phyloP scores from a whole-genome alignment of 768 basidiomycete species.

The Nevesoporus exiguus region DNA sequence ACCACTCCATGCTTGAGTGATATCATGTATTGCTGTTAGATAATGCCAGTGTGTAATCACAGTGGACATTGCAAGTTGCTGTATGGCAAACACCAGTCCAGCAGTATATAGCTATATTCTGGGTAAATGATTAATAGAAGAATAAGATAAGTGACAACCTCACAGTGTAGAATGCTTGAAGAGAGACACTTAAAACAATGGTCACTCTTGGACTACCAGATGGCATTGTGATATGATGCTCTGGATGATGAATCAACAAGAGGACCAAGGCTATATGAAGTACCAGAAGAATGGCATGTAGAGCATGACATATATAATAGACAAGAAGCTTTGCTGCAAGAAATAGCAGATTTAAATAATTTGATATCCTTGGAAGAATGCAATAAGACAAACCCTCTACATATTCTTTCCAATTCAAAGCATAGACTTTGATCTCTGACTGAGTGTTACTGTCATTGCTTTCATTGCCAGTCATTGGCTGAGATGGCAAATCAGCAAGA shows the following conservation, averaged over 20 bases:
- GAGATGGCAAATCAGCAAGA: not conserved
- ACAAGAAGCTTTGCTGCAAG: not conserved
- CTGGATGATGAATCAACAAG: not conserved
- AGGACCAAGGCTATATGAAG: not conserved
- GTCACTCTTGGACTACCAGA: not conserved
- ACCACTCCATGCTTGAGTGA: constrained; percentile 20
- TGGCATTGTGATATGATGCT: not conserved
- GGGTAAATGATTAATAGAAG: too few relatives aligned
- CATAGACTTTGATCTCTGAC: too few relatives aligned
- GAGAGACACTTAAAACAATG: not conserved
- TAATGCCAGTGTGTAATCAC: constrained; percentile 6
- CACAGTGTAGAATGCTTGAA: not conserved
- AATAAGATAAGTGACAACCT: not conserved
- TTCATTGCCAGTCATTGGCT: not conserved
- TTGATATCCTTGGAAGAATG: not conserved
- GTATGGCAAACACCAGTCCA: constrained; percentile 19
- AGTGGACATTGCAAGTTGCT: constrained; percentile 15
- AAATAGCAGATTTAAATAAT: not conserved
- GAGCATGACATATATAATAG: not conserved
- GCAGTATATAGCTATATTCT: constrained; percentile 13
- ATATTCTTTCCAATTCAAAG: not conserved
- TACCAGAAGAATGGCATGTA: not conserved
- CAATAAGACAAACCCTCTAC: not conserved
- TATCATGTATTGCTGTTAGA: constrained; percentile 21
- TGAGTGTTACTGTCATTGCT: not conserved